These are phyloP conservation scores for Aspergillus puulaauensis DNA, from an alignment of 2,329 filamentous ascomycete species.

Conservation along the genomic window DNA sequence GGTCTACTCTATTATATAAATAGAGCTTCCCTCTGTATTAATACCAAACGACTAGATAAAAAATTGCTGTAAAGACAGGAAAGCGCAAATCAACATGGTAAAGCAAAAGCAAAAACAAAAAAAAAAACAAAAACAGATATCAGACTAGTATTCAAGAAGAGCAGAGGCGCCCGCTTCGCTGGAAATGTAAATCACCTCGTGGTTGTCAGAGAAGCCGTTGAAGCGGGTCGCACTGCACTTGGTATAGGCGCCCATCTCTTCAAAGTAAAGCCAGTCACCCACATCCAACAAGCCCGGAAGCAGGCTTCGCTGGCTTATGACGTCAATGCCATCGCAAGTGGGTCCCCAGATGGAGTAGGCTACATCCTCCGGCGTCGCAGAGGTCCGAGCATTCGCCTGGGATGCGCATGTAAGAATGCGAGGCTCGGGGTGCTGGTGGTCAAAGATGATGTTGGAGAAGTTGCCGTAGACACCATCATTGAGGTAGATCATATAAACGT, in stretches of 20 bases:
- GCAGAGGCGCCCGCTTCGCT: slow-evolving; percentile 86
- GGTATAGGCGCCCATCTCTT: slow-evolving; percentile 98
- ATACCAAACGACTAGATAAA: background rate
- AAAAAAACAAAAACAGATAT: slow-evolving; percentile 3
- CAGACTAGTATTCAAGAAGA: slow-evolving; percentile 55
- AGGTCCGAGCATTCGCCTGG: slow-evolving; percentile 54
- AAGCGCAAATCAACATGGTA: background rate
- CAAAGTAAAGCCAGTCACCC: slow-evolving; percentile 98
- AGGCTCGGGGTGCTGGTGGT: slow-evolving; percentile 88
- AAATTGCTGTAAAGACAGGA: background rate
- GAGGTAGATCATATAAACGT: slow-evolving; percentile 91
- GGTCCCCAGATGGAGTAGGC: slow-evolving; percentile 98
- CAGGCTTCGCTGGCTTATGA: slow-evolving; percentile 78
- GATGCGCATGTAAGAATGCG: slow-evolving; percentile 70
- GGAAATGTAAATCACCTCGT: slow-evolving; percentile 91
- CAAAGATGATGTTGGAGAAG: slow-evolving; percentile 99
- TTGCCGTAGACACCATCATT: slow-evolving; percentile 98
- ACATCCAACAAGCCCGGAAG: slow-evolving; percentile 79
- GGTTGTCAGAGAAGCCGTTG: slow-evolving; percentile 92
- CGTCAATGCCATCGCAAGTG: slow-evolving; percentile 96
- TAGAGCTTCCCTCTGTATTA: background rate
- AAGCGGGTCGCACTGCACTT: slow-evolving; percentile 97
- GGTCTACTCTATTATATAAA: background rate
- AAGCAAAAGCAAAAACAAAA: background rate
- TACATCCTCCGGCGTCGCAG: slow-evolving; percentile 49